A percentile compares a stretch with the other conserved stretches of the same genome.
These are phyloP conservation scores for Citrullus colocynthis DNA, from an alignment of 306 rosid genomes.

Conservation along the genomic window DNA sequence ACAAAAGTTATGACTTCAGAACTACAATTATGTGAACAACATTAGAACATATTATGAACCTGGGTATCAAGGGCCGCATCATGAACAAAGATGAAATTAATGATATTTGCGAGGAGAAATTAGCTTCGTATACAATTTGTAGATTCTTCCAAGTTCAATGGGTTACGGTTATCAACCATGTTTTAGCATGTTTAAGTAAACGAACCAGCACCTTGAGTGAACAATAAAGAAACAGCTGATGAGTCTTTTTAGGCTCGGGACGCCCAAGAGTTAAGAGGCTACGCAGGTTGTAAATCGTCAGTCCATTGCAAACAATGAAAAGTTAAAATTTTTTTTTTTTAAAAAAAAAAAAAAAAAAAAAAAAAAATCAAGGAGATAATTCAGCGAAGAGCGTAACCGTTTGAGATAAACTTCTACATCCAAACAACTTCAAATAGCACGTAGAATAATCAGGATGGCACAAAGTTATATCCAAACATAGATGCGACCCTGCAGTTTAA, in stretches of 20 bases:
- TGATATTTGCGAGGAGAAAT: background rate
- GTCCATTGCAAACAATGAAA: background rate
- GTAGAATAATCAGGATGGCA: background rate
- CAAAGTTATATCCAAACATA: background rate
- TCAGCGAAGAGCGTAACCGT: background rate
- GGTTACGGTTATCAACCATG: background rate
- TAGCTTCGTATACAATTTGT: background rate
- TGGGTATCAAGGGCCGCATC: background rate
- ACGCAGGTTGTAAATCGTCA: background rate
- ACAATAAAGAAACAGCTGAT: background rate
- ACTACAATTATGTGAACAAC: background rate
- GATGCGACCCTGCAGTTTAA: too few species aligned
- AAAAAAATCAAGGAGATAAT: too few species aligned
- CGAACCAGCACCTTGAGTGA: background rate
- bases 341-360: background rate
- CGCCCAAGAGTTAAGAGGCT: background rate
- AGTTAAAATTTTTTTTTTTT: background rate
- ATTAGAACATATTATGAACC: background rate
- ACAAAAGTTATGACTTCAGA: background rate
- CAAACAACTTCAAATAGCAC: background rate
- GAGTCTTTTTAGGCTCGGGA: background rate
- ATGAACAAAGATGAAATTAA: background rate
- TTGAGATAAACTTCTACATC: background rate
- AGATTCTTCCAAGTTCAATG: background rate
- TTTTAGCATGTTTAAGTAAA: background rate